A percentile compares a stretch with the other conserved stretches of the same genome.
Evolutionary conservation across 306 rosid genomes (phyloP).

Genomic region (Prunus mume): DNA sequence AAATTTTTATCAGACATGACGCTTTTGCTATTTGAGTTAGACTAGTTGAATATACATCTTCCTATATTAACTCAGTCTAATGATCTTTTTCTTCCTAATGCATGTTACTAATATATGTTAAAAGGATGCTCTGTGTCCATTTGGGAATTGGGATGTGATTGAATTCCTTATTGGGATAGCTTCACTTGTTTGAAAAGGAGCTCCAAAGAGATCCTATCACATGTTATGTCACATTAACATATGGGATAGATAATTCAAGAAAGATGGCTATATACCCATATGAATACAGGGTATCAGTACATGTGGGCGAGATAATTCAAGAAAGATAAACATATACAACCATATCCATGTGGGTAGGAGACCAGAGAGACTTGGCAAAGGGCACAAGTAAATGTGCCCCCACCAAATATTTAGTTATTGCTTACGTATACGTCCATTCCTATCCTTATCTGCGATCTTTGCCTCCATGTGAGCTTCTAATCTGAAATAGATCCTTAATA

Average conservation of each 20-base stretch:
- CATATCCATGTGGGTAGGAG: constrained; percentile 18
- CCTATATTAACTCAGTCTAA: not conserved
- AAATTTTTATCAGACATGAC: not conserved
- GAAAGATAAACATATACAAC: constrained; percentile 3
- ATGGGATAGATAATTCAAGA: constrained; percentile 12
- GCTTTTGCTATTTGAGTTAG: not conserved
- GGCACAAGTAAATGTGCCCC: constrained; percentile 25
- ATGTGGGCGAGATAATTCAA: constrained; percentile 23
- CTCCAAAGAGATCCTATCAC: constrained; percentile 26
- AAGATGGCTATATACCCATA: not conserved
- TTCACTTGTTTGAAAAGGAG: not conserved
- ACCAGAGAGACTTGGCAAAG: constrained; percentile 23
- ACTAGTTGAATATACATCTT: not conserved
- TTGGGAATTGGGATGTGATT: not conserved
- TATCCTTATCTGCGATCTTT: constrained; percentile 32
- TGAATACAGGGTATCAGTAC: not conserved
- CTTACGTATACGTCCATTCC: constrained; percentile 25
- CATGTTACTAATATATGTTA: no score
- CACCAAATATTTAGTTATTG: constrained; percentile 27
- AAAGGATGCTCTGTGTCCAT: no score
- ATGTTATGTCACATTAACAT: constrained; percentile 27
- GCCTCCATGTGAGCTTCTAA: constrained; percentile 30
- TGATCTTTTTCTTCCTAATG: not conserved
- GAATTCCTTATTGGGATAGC: constrained; percentile 1
- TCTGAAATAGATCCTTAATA: constrained; percentile 1